phyloP scores from a whole-genome alignment of 2,329 filamentous ascomycete genomes.

The Botryotinia convoluta region DNA sequence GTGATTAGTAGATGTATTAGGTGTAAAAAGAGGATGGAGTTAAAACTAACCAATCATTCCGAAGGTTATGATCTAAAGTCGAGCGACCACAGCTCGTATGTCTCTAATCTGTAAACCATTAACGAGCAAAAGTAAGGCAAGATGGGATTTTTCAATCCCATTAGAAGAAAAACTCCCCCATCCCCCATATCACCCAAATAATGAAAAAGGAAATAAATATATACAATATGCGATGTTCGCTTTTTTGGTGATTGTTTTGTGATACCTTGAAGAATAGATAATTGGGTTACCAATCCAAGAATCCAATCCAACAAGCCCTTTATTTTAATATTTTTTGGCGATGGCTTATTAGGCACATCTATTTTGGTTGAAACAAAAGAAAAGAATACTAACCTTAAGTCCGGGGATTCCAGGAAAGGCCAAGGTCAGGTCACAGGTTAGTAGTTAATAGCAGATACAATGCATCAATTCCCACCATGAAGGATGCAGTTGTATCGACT shows the following conservation, averaged over 20 bases:
- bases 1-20: not conserved
- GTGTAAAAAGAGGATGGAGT: not conserved
- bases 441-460: slow-evolving; percentile 10
- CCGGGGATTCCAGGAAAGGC: slow-evolving; percentile 13
- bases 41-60: not conserved
- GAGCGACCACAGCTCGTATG: slow-evolving; percentile 17
- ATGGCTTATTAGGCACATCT: slow-evolving; percentile 17
- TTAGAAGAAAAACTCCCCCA: not conserved
- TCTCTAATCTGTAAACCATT: slow-evolving; percentile 19
- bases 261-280: slow-evolving; percentile 14
- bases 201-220: slow-evolving; percentile 8
- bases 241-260: slow-evolving; percentile 21
- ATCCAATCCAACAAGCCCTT: slow-evolving; percentile 11
- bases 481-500: slow-evolving; percentile 2
- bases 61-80: not conserved
- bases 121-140: slow-evolving; percentile 9
- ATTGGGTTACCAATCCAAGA: slow-evolving; percentile 16
- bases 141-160: not conserved
- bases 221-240: slow-evolving; percentile 19
- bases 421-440: slow-evolving; percentile 17
- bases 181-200: not conserved
- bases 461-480: slow-evolving; percentile 4
- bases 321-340: slow-evolving; percentile 18
- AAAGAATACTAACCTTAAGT: slow-evolving; percentile 8
- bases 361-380: slow-evolving; percentile 7